phyloP scores from a whole-genome alignment of 139 green algal genomes.

The Picochlorum sp. region DNA sequence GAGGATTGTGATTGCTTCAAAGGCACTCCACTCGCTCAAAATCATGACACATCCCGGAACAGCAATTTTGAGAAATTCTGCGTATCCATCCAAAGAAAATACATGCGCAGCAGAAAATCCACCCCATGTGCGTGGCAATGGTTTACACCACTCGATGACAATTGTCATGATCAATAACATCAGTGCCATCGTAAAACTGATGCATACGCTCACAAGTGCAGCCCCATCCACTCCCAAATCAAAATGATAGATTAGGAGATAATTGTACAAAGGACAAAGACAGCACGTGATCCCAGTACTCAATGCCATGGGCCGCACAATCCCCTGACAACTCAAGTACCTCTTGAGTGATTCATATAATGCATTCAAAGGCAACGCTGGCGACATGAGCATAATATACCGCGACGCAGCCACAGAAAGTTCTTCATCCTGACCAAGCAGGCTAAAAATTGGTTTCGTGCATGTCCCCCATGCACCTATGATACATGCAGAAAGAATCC shows the following conservation, averaged over 20 bases:
- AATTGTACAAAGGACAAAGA: slow-evolving; percentile 6
- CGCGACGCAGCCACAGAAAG: neutral
- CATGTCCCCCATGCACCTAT: neutral
- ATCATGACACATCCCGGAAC: neutral
- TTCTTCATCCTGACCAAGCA: neutral
- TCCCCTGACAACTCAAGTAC: neutral
- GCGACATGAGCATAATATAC: slow-evolving; percentile 2
- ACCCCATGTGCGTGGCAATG: no score
- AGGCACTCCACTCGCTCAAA: neutral
- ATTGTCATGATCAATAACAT: neutral
- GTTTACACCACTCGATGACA: slow-evolving; percentile 4
- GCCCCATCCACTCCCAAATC: slow-evolving; percentile 4
- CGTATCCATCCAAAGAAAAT: neutral
- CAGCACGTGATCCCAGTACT: neutral
- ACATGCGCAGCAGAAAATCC: no score
- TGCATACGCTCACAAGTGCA: neutral
- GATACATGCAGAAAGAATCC: neutral
- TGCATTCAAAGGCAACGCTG: neutral
- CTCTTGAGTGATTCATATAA: slow-evolving; percentile 7
- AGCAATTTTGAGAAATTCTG: neutral
- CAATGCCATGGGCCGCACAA: slow-evolving; percentile 2
- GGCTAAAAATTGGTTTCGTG: neutral
- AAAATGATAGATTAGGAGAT: slow-evolving; percentile 1
- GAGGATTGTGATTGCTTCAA: neutral
- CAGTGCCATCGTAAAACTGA: slow-evolving; percentile 1